A percentile compares a stretch with the other conserved stretches of the same genome.
These are phyloP conservation scores for Mycena amicta DNA, from an alignment of 768 basidiomycete genomes.

Conservation along the genomic window DNA sequence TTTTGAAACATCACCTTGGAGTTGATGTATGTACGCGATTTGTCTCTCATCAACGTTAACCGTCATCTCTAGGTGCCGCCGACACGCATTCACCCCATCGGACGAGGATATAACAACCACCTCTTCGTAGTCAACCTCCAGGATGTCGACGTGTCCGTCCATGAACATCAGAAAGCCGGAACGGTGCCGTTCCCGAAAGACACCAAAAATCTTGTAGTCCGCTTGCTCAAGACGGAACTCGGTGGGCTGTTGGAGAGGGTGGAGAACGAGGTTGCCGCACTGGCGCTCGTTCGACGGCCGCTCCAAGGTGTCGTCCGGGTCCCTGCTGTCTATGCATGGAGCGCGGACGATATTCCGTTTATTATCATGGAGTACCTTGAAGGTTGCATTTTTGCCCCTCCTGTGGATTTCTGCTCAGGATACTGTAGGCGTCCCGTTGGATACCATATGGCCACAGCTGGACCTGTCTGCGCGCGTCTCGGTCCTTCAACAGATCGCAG, in stretches of 20 bases:
- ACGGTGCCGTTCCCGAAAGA: slow-evolving; percentile 1
- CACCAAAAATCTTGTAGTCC: slow-evolving; percentile 6
- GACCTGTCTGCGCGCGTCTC: slow-evolving; percentile 12
- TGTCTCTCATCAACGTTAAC: not conserved
- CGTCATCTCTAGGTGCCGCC: not conserved
- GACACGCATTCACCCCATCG: not conserved
- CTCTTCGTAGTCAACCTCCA: slow-evolving; percentile 1
- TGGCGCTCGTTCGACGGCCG: slow-evolving; percentile 6
- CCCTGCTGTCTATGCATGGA: slow-evolving; percentile 15
- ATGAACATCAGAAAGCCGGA: not conserved
- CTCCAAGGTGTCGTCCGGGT: not conserved
- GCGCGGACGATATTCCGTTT: slow-evolving; percentile 7
- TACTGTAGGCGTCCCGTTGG: slow-evolving; percentile 8
- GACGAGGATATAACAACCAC: slow-evolving; percentile 14
- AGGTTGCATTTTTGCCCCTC: not conserved
- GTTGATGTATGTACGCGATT: not conserved
- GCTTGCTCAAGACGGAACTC: slow-evolving; percentile 14
- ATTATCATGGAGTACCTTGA: slow-evolving; percentile 13
- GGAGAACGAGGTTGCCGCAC: slow-evolving; percentile 15
- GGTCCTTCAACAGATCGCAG: slow-evolving; percentile 3
- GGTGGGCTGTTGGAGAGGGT: slow-evolving; percentile 10
- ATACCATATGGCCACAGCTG: slow-evolving; percentile 8
- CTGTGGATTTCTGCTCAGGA: not conserved
- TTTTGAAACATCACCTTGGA: not conserved
- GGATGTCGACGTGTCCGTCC: not conserved